A percentile compares a stretch with the other conserved stretches of the same genome.
Evolutionary conservation across 2,329 filamentous ascomycete species (phyloP).

Genomic region (Hymenoscyphus occultus): DNA sequence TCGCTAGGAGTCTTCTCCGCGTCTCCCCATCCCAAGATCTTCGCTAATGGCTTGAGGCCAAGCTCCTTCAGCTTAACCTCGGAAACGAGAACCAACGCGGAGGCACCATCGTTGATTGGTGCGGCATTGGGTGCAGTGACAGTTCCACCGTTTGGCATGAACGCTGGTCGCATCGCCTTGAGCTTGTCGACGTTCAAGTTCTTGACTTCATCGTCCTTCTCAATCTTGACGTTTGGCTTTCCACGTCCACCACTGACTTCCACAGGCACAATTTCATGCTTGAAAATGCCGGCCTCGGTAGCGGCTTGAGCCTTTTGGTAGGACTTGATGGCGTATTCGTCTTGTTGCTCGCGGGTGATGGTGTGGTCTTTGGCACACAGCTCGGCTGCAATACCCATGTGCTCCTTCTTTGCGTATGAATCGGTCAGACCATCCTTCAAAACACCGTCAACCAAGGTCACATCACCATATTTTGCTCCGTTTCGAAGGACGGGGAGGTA

Average conservation of each 20-base stretch:
- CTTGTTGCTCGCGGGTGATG: constrained; percentile 81
- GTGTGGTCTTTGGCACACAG: constrained; percentile 83
- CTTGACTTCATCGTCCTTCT: constrained; percentile 92
- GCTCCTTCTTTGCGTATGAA: constrained; percentile 85
- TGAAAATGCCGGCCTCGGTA: constrained; percentile 76
- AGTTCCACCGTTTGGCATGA: constrained; percentile 76
- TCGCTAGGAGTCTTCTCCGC: constrained; percentile 87
- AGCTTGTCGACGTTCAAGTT: constrained; percentile 86
- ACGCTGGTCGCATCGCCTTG: constrained; percentile 78
- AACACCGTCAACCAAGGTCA: constrained; percentile 83
- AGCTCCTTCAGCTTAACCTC: constrained; percentile 93
- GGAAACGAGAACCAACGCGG: constrained; percentile 88
- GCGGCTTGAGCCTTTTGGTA: constrained; percentile 93
- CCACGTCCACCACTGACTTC: constrained; percentile 85
- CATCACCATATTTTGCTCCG: constrained; percentile 92
- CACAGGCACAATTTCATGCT: constrained; percentile 82
- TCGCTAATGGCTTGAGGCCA: constrained; percentile 85
- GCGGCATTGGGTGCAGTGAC: constrained; percentile 96
- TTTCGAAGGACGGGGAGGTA: constrained; percentile 85
- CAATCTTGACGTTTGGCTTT: constrained; percentile 78
- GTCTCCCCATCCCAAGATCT: constrained; percentile 97
- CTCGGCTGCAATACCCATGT: constrained; percentile 93
- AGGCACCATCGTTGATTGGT: constrained; percentile 90
- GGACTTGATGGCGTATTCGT: constrained; percentile 90
- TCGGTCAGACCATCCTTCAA: constrained; percentile 94